These are phyloP conservation scores for Cryomyces minteri DNA, from an alignment of 495 filamentous ascomycete genomes.

Conservation along the genomic window DNA sequence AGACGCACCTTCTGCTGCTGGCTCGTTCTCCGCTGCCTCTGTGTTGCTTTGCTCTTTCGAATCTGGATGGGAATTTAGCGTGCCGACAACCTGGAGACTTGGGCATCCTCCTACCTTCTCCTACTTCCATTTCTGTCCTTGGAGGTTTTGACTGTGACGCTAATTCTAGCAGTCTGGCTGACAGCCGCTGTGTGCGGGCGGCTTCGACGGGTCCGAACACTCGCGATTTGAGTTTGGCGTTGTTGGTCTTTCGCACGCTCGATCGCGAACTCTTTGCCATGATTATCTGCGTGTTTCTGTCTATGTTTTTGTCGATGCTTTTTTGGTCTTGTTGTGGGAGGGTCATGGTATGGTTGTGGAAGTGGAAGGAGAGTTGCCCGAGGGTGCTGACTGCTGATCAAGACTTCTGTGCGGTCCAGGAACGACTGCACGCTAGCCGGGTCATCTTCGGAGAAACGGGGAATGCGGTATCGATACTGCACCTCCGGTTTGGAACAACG, in stretches of 20 bases:
- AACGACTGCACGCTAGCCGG: no score
- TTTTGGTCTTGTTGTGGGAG: not conserved
- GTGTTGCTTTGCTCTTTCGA: not conserved
- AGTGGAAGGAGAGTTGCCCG: no score
- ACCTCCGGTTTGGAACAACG: no score
- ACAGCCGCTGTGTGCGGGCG: conserved; percentile 59
- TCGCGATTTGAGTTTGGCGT: conserved; percentile 48
- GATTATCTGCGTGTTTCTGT: conserved; percentile 6
- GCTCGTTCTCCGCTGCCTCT: conserved; percentile 1
- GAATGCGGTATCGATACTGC: no score
- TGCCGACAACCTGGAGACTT: not conserved
- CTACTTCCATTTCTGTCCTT: conserved; percentile 20
- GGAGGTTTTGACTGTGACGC: conserved; percentile 42
- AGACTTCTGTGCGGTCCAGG: no score
- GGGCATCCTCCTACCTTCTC: conserved; percentile 7
- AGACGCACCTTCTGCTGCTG: conserved; percentile 8
- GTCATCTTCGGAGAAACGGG: no score
- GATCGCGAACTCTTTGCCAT: conserved; percentile 78
- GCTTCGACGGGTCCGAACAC: conserved; percentile 65
- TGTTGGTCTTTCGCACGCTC: conserved; percentile 60
- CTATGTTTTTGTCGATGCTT: not conserved
- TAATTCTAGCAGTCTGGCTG: conserved; percentile 60
- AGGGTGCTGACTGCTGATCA: no score
- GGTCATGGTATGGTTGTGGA: not conserved
- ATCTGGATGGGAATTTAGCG: not conserved